Evolutionary conservation across 1,284 basidiomycete genomes (phyloP).

Genomic region (Phlebopus sp.): DNA sequence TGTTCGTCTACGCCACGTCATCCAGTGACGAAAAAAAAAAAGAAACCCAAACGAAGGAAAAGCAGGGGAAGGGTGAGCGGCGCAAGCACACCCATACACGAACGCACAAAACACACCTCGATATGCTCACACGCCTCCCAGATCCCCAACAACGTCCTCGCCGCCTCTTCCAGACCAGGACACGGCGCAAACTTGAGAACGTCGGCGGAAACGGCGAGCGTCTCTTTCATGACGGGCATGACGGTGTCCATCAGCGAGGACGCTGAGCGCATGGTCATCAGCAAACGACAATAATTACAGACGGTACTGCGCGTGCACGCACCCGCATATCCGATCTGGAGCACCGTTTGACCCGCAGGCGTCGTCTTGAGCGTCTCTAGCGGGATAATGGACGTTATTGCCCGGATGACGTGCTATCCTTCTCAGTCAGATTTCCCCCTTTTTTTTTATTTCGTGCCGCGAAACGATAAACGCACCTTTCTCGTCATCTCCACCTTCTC

Average conservation of each 20-base stretch:
- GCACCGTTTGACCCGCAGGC: slow-evolving; percentile 22
- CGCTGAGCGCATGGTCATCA: slow-evolving; percentile 6
- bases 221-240: slow-evolving; percentile 23
- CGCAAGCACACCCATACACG: neutral
- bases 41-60: too few species aligned
- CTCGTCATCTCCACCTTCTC: too few species aligned
- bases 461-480: too few species aligned
- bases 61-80: neutral
- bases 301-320: slow-evolving; percentile 4
- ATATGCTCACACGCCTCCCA: slow-evolving; percentile 61
- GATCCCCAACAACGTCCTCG: slow-evolving; percentile 50
- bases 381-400: slow-evolving; percentile 28
- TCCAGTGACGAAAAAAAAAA: too few species aligned
- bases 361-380: slow-evolving; percentile 16
- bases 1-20: slow-evolving; percentile 55
- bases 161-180: slow-evolving; percentile 53
- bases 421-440: too few species aligned
- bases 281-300: too few species aligned
- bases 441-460: too few species aligned
- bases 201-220: slow-evolving; percentile 31
- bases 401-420: slow-evolving; percentile 25
- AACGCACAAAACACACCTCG: slow-evolving; percentile 41
- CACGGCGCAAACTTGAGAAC: slow-evolving; percentile 53
- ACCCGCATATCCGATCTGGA: slow-evolving; percentile 23
- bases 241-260: slow-evolving; percentile 19